Base-by-base conservation (phyloP, 495 filamentous ascomycete genomes). In the Tuber indicum region DNA sequence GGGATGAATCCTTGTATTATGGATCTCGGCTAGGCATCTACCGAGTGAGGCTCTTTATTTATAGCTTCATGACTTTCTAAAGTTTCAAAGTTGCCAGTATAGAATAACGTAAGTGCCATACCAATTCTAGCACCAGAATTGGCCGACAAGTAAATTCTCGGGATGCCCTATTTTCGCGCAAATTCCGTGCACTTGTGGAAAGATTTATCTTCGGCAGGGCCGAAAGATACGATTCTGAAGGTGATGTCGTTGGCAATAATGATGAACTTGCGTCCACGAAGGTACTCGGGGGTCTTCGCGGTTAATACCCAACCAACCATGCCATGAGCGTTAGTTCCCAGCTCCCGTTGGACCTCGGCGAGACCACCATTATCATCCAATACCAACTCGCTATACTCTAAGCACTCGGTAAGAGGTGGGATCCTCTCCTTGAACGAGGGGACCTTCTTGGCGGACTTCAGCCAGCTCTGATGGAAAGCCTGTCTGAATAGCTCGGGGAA, bases 401-500 rank as follows among this genome's bases (percentile, higher is more conserved):
- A 94, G 88, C 94, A 97, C 83, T 98, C 96, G 79, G 93, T 93
- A 77, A 90, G 87, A 23, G 88, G 87, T 19, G 96, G 96, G 83
- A 95, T 91, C 87, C 93, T 93, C 52, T 93, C 91, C 43, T 89
- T 88, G 72, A 98, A 85, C 47, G 88, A 86, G 6, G 92, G 87
- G 75, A 94, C 89, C 84, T 91, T 92, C 80, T 88, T 87, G 69
- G 91, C 88, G 74, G 89, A 88, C 84, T 90, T 90, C 81, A 87
- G 87, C 96, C 96, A 99, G 87, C 90, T 93, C 87, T 97, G 98
- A 86, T 98, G 94, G 86, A 97, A 92, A 62, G 96, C 95, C 85
- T 98, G 96, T 83, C 96, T 89, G 92, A 99, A 99, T 47, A 99
- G 91, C 87, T 99, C 96, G 14, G 96, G 96, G 92, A 99, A 99